phyloP scores from a whole-genome alignment of 176 grass and related monocot species.

The Oryza coarctata region DNA sequence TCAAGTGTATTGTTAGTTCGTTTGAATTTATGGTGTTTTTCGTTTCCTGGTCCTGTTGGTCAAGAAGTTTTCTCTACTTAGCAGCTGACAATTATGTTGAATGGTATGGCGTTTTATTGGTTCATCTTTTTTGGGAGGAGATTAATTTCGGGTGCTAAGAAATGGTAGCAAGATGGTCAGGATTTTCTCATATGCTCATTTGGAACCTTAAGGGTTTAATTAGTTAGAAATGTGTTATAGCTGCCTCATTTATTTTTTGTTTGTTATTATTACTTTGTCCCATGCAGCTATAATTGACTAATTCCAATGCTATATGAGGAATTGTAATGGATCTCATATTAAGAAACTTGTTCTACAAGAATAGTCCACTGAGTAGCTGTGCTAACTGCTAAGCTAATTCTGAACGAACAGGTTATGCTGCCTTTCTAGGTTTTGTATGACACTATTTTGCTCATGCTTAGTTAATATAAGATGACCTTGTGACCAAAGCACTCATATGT shows the following conservation, averaged over 20 bases:
- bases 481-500: background rate
- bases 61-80: background rate
- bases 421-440: background rate
- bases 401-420: background rate
- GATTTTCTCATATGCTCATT: background rate
- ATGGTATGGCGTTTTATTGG: too few species aligned
- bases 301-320: background rate
- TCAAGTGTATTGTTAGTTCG: too few species aligned
- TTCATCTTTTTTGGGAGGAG: background rate
- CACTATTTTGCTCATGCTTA: background rate
- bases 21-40: background rate
- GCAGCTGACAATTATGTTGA: too few species aligned
- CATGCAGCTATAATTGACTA: background rate
- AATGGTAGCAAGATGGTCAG: background rate
- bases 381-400: background rate
- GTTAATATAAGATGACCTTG: background rate
- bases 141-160: background rate
- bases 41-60: background rate
- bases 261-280: too few species aligned
- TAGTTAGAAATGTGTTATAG: background rate
- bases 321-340: background rate
- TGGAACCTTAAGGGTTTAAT: background rate
- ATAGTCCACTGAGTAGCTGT: background rate
- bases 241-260: background rate
- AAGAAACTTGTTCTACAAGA: background rate